A percentile compares a stretch with the other conserved stretches of the same genome.
phyloP scores from a whole-genome alignment of 192 early-diverging fungal species.

The Jimgerdemannia flammicorona region DNA sequence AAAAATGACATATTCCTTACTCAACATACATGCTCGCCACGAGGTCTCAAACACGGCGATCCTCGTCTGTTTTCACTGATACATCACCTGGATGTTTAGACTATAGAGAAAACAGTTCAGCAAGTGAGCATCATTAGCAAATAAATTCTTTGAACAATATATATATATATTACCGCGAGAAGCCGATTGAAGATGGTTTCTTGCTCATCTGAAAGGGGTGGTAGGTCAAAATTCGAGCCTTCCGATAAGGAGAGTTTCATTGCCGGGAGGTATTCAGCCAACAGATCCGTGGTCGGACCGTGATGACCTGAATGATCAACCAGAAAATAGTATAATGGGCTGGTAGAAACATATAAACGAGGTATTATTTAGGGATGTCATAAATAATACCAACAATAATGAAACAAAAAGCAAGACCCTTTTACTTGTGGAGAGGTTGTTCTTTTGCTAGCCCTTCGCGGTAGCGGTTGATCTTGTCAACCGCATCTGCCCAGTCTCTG shows the following conservation, averaged over 20 bases:
- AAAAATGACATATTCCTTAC: constrained; percentile 18
- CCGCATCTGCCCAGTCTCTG: too few relatives aligned
- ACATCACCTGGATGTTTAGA: constrained; percentile 7
- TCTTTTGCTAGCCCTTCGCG: too few relatives aligned
- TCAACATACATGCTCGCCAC: constrained; percentile 10
- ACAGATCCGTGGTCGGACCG: constrained; percentile 6
- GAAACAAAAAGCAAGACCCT: too few relatives aligned
- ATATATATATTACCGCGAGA: constrained; percentile 7
- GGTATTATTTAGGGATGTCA: too few relatives aligned
- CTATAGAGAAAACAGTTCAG: constrained; percentile 16
- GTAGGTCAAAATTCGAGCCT: constrained; percentile 5
- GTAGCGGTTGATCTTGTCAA: too few relatives aligned
- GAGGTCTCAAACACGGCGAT: background rate
- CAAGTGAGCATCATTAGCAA: constrained; percentile 2
- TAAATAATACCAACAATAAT: too few relatives aligned
- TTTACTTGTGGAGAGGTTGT: too few relatives aligned
- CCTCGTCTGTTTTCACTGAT: constrained; percentile 4
- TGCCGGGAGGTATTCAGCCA: constrained; percentile 5
- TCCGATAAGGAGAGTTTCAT: constrained; percentile 3
- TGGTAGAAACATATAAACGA: too few relatives aligned
- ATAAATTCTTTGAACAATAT: constrained; percentile 9
- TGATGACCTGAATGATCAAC: constrained; percentile 12
- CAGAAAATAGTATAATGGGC: too few relatives aligned
- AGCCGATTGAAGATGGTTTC: constrained; percentile 12
- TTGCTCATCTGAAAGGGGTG: constrained; percentile 14